Evolutionary conservation across 345 rosid species (phyloP).

Genomic region (Fremontodendron californicum): DNA sequence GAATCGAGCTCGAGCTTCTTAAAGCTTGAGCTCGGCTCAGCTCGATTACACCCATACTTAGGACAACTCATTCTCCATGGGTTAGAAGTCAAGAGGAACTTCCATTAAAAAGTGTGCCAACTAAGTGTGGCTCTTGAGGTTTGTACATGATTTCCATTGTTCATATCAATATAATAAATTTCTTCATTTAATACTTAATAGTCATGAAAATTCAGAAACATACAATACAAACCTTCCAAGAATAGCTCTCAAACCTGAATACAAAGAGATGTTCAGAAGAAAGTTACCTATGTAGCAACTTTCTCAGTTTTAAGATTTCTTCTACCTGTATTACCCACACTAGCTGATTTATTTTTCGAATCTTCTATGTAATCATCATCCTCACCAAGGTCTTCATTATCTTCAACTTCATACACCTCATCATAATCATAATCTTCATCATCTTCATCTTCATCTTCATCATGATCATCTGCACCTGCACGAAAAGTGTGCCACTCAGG

Average conservation of each 20-base stretch:
- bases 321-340: neutral
- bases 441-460: constrained; percentile 38
- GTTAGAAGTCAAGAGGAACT: no score
- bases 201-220: neutral
- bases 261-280: neutral
- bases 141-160: neutral
- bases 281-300: neutral
- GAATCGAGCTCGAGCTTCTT: no score
- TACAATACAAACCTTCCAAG: neutral
- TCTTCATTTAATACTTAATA: neutral
- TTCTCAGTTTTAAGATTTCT: neutral
- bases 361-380: neutral
- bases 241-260: neutral
- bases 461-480: constrained; percentile 41
- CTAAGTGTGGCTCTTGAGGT: neutral
- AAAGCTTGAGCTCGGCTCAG: no score
- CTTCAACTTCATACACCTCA: neutral
- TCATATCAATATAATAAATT: neutral
- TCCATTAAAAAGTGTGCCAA: no score
- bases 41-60: no score
- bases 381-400: constrained; percentile 11
- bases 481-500: constrained; percentile 66
- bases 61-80: neutral
- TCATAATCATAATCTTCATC: neutral
- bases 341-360: neutral